Base-by-base conservation (phyloP, 257 asterid genomes). In the Solanum chilense region DNA sequence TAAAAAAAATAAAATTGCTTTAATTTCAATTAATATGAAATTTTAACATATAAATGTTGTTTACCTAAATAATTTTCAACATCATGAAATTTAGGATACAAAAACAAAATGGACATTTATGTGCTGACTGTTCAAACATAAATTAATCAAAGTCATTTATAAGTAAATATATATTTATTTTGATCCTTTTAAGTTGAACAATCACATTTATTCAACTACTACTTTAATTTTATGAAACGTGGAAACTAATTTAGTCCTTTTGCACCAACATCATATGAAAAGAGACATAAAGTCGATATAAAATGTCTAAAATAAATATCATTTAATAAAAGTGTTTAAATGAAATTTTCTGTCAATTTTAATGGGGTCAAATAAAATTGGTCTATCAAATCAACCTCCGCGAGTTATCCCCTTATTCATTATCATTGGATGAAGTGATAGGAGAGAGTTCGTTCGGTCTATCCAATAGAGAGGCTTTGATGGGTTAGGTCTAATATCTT, bases 361-460 rank as follows among this genome's bases (percentile, higher is more conserved):
- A 47, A 47, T 0, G 1, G 7, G 20, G 56, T 3, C 7, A 47
- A 47, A 47, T 2, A 13, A 13, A 27, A 27, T 27, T 27, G 29
- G 29, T 27, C 29, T 27, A 27, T 27, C 29, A 27, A 27, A 27
- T 27, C 29, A 27, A 27, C 29, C 29, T 27, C 20, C 56, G 14
- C 56, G 0, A 13, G 2, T 47, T 0, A 0, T 35, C 0, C 0
- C 39, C 39, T 0, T 35, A 35, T 47, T 1, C 56, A 16, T 47
- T 47, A 47, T 0, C 56, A 47, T 16, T 6, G 7, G 56, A 47
- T 16, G 18, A 45, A 45, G 56, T 45, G 14, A 45, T 45, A 45
- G 18, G 56, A 45, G 56, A 16, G 7, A 13, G 15, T 47, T 18
- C 56, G 56, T 47, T 47, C 20, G 2, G 7, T 47, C 20, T 47